Evolutionary conservation across 257 asterid genomes (phyloP).

Genomic region (Solanum sejunctum): DNA sequence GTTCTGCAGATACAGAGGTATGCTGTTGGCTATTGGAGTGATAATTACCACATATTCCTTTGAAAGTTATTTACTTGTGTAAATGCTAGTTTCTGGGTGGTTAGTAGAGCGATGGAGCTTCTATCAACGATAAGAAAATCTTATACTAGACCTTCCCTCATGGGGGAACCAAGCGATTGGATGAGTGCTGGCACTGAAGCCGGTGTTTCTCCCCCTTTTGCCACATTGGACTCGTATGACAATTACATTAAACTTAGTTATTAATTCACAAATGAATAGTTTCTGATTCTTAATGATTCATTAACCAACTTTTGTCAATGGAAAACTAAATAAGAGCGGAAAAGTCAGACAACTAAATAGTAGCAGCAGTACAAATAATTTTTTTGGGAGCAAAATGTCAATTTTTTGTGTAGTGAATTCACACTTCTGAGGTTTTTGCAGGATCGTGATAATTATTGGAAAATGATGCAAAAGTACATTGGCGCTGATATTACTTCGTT

Average conservation of each 20-base stretch:
- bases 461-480: conserved; percentile 93
- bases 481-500: conserved; percentile 93
- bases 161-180: not conserved
- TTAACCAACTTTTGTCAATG: not conserved
- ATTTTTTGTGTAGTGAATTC: not conserved
- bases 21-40: not conserved
- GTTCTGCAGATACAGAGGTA: not conserved
- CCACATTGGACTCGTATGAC: not conserved
- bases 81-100: not conserved
- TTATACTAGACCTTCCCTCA: not conserved
- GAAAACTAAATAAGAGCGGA: not conserved
- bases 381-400: not conserved
- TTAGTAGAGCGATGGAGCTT: not conserved
- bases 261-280: not conserved
- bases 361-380: not conserved
- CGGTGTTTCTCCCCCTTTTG: not conserved
- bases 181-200: not conserved
- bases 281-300: not conserved
- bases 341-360: not conserved
- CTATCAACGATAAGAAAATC: not conserved
- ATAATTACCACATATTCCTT: not conserved
- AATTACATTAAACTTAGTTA: not conserved
- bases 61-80: not conserved
- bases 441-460: conserved; percentile 97
- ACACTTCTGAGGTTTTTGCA: conserved; percentile 10